Conservation (phyloP, 768 basidiomycete genomes). For the Rhodocollybia butyracea region DNA sequence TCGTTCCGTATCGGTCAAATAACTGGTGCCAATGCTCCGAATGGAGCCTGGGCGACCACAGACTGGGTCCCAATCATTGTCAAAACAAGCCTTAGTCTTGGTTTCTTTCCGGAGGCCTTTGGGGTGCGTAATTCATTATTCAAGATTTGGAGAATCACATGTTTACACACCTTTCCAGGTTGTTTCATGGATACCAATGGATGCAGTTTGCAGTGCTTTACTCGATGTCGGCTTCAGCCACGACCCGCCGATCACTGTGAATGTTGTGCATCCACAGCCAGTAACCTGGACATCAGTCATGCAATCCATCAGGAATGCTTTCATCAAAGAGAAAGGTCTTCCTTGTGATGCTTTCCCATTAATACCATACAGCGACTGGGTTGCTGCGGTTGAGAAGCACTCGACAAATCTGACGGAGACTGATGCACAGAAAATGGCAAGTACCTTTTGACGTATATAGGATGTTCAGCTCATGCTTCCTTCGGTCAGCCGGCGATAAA, state of each 20-base stretch:
- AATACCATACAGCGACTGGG: constrained; percentile 26
- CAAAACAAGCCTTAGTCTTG: constrained; percentile 27
- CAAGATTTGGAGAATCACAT: not conserved
- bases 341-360: constrained; percentile 13
- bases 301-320: constrained; percentile 15
- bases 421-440: constrained; percentile 27
- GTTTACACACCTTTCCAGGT: constrained; percentile 12
- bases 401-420: constrained; percentile 18
- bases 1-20: constrained; percentile 43
- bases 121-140: constrained; percentile 28
- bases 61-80: constrained; percentile 50
- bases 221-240: constrained; percentile 27
- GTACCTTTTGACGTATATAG: constrained; percentile 14
- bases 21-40: constrained; percentile 32
- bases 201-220: constrained; percentile 29
- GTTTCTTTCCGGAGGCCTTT: constrained; percentile 22
- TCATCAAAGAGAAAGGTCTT: constrained; percentile 14
- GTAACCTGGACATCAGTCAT: constrained; percentile 28
- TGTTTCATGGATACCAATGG: constrained; percentile 34
- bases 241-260: constrained; percentile 22
- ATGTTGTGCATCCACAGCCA: constrained; percentile 36
- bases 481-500: constrained; percentile 30
- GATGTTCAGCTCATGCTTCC: not conserved
- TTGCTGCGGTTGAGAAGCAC: constrained; percentile 21
- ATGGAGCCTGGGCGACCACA: constrained; percentile 39